phyloP scores from a whole-genome alignment of 306 rosid genomes.

The Canavalia ensiformis region DNA sequence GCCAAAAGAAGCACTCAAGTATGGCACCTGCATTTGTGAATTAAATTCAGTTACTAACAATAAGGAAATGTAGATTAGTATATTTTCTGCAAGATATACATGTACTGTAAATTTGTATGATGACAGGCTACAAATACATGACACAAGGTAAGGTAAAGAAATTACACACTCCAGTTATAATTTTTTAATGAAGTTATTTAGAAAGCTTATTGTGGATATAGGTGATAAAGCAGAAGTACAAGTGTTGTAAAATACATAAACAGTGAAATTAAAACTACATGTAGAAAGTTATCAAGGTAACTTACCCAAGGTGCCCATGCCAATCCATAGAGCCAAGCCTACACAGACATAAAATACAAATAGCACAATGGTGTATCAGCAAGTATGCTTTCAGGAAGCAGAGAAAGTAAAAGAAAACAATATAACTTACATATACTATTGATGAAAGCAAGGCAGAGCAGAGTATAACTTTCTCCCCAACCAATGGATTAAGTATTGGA shows the following conservation, averaged over 20 bases:
- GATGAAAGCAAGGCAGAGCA: conserved; percentile 78
- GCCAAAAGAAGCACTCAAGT: conserved; percentile 76
- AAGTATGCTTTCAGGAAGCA: conserved; percentile 13
- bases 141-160: neutral
- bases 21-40: conserved; percentile 72
- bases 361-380: conserved; percentile 4
- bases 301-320: conserved; percentile 97
- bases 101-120: conserved; percentile 10
- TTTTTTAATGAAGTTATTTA: neutral
- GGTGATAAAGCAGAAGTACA: neutral
- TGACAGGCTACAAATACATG: conserved; percentile 15
- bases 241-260: neutral
- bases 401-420: conserved; percentile 6
- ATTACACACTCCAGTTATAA: neutral
- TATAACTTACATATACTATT: conserved; percentile 76
- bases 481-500: conserved; percentile 82
- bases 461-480: conserved; percentile 80
- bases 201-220: conserved; percentile 14
- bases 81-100: conserved; percentile 17
- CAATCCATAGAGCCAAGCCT: conserved; percentile 85
- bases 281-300: conserved; percentile 20
- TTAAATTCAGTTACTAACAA: conserved; percentile 27
- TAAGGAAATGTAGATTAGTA: conserved; percentile 8
- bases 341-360: conserved; percentile 29
- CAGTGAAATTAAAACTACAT: neutral